A percentile compares a stretch with the other conserved stretches of the same genome.
phyloP scores from a whole-genome alignment of 2,329 filamentous ascomycete species.

The Apiospora hydei region DNA sequence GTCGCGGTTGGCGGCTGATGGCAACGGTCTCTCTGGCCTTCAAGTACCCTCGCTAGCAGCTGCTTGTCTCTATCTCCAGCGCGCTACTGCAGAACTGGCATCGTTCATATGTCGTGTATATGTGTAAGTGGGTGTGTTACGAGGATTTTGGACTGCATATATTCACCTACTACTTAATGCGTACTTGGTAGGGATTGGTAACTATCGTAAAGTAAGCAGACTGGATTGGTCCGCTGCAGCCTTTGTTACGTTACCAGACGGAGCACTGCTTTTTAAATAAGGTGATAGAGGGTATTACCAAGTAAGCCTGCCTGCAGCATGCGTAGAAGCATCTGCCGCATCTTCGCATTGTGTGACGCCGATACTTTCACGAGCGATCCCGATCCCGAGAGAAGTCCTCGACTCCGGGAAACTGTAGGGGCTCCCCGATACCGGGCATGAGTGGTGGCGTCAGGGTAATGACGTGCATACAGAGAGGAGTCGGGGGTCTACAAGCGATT shows the following conservation, averaged over 20 bases:
- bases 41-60: not conserved
- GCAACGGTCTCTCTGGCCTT: not conserved
- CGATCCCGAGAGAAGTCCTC: not conserved
- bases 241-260: no score
- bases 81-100: not conserved
- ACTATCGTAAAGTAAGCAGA: no score
- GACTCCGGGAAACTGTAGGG: not conserved
- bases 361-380: not conserved
- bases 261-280: no score
- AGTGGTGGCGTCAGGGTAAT: not conserved
- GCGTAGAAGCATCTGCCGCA: not conserved
- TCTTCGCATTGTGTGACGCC: not conserved
- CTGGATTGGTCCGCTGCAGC: no score
- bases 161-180: not conserved
- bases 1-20: not conserved
- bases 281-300: not conserved
- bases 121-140: conserved; percentile 4
- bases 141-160: not conserved
- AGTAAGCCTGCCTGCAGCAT: not conserved
- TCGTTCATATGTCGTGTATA: not conserved
- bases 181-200: no score
- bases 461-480: not conserved
- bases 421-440: not conserved
- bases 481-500: not conserved
- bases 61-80: not conserved